These are phyloP conservation scores for Hypoxylon sp. DNA, from an alignment of 2,329 filamentous ascomycete genomes.

Conservation along the genomic window DNA sequence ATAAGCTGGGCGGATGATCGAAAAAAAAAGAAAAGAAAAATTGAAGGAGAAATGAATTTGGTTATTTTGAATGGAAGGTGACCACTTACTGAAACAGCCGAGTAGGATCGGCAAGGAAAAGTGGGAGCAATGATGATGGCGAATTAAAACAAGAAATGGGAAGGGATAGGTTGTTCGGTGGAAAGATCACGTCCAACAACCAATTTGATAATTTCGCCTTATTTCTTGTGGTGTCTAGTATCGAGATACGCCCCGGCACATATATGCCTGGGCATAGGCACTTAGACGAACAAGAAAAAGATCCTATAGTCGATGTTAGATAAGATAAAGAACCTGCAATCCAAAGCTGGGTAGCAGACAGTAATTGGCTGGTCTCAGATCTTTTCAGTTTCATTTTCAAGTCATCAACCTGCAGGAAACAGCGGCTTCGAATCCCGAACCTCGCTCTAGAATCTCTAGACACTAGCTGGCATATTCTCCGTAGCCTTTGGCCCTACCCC, in stretches of 20 bases:
- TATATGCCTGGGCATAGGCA: constrained; percentile 5
- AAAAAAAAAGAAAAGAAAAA: constrained; percentile 9
- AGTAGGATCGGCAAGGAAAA: constrained; percentile 10
- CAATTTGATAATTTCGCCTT: constrained; percentile 3
- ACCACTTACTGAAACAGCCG: constrained; percentile 27
- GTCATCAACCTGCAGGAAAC: constrained; percentile 66
- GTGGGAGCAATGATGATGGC: constrained; percentile 6
- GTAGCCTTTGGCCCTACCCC: constrained; percentile 72
- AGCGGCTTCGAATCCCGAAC: constrained; percentile 62
- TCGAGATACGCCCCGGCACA: constrained; percentile 22
- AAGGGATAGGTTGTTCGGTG: constrained; percentile 1
- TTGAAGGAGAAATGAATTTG: constrained; percentile 3
- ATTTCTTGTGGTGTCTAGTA: constrained; percentile 10
- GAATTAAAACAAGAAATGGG: constrained; percentile 12
- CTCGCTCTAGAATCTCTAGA: constrained; percentile 40
- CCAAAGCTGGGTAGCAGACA: constrained; percentile 8
- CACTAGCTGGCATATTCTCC: constrained; percentile 61
- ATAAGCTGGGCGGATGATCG: neutral
- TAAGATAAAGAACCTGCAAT: constrained; percentile 17
- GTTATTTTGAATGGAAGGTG: constrained; percentile 5
- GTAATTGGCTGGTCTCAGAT: constrained; percentile 70
- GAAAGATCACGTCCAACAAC: neutral
- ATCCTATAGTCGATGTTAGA: constrained; percentile 40
- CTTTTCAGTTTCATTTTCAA: constrained; percentile 77
- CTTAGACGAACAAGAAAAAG: constrained; percentile 8